A percentile compares a stretch with the other conserved stretches of the same genome.
Evolutionary conservation across 768 basidiomycete genomes (phyloP).

Genomic region (Psilocybe cyanescens): DNA sequence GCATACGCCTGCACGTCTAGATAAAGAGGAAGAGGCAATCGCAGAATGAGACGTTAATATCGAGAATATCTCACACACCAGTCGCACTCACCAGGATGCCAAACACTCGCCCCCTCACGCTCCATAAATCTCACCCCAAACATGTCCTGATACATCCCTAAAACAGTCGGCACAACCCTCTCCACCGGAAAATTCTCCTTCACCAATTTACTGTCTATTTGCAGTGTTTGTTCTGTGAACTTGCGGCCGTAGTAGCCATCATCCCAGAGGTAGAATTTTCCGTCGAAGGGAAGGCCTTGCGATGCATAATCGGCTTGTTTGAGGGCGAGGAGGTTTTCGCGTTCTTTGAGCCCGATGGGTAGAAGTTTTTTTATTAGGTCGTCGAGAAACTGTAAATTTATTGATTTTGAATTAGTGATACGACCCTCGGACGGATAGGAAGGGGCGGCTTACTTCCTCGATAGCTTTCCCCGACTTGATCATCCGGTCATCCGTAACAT

Average conservation of each 20-base stretch:
- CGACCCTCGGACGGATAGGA: too few relatives aligned
- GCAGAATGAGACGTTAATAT: too few relatives aligned
- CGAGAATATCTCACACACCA: too few relatives aligned
- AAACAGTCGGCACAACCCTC: slow-evolving; percentile 79
- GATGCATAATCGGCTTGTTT: slow-evolving; percentile 76
- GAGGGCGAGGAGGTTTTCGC: slow-evolving; percentile 64
- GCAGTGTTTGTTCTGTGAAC: slow-evolving; percentile 68
- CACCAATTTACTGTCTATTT: slow-evolving; percentile 75
- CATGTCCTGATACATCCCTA: slow-evolving; percentile 82
- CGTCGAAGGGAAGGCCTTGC: slow-evolving; percentile 64
- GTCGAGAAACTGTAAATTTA: slow-evolving; percentile 64
- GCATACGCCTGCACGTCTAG: slow-evolving; percentile 79
- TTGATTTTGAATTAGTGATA: too few relatives aligned
- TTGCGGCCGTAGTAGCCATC: slow-evolving; percentile 75
- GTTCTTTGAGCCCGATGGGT: slow-evolving; percentile 73
- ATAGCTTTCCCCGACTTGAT: slow-evolving; percentile 72
- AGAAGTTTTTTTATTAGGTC: slow-evolving; percentile 75
- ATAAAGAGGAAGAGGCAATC: background rate
- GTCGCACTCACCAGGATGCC: slow-evolving; percentile 71
- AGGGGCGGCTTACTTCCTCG: slow-evolving; percentile 44
- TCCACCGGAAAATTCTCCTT: slow-evolving; percentile 91
- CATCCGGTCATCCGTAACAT: slow-evolving; percentile 86
- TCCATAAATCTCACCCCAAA: slow-evolving; percentile 77
- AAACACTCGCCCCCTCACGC: slow-evolving; percentile 57
- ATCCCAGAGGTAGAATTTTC: slow-evolving; percentile 83